These are phyloP conservation scores for Drosera spatulata DNA, from an alignment of 179 eudicot species.

Conservation along the genomic window DNA sequence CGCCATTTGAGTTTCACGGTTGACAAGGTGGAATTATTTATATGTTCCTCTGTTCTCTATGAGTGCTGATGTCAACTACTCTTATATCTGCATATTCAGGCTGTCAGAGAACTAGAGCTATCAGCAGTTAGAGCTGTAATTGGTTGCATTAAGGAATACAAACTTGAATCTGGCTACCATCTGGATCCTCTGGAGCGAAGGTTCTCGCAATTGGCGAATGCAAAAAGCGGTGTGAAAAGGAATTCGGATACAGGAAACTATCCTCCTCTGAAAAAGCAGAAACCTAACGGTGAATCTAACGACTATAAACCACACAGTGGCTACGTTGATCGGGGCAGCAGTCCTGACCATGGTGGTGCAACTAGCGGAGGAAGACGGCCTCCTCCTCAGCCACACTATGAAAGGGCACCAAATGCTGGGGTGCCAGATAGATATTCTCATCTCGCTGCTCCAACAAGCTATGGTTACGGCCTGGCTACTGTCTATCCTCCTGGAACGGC, in stretches of 20 bases:
- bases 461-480: slow-evolving; percentile 21
- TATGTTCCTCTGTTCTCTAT: too few relatives aligned
- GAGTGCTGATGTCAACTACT: too few relatives aligned
- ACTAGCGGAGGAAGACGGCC: slow-evolving; percentile 21
- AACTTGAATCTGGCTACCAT: slow-evolving; percentile 46
- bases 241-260: slow-evolving; percentile 18
- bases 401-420: slow-evolving; percentile 9
- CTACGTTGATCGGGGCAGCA: too few relatives aligned
- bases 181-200: slow-evolving; percentile 45
- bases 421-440: slow-evolving; percentile 18
- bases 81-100: background rate
- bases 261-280: slow-evolving; percentile 26
- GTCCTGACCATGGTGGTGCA: slow-evolving; percentile 18
- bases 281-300: slow-evolving; percentile 24
- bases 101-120: slow-evolving; percentile 42
- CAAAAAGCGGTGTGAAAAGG: slow-evolving; percentile 35
- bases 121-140: slow-evolving; percentile 42
- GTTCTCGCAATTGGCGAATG: slow-evolving; percentile 43
- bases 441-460: slow-evolving; percentile 13
- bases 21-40: too few relatives aligned
- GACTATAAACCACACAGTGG: background rate
- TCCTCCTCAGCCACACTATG: slow-evolving; percentile 13
- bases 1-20: too few relatives aligned
- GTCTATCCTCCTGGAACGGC: slow-evolving; percentile 21
- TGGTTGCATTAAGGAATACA: slow-evolving; percentile 36